Evolutionary conservation across 805 yeast species (phyloP).

Genomic region (Saccharomyces mikatae): DNA sequence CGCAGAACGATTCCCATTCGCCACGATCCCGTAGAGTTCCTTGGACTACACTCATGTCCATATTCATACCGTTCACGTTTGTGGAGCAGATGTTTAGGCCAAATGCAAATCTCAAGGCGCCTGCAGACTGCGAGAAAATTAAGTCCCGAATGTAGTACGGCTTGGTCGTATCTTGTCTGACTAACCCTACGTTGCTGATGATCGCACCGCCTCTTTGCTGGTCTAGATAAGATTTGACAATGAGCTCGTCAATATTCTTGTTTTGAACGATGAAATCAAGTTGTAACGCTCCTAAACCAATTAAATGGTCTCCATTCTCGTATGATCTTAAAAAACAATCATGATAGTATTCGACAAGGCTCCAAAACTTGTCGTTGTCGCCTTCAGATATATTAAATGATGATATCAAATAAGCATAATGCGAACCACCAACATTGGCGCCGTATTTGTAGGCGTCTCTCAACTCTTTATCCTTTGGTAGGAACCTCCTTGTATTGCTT

Average conservation of each 20-base stretch:
- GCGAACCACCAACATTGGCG: constrained; percentile 21
- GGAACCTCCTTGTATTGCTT: constrained; percentile 11
- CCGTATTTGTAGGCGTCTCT: constrained; percentile 18
- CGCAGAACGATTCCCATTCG: constrained; percentile 8
- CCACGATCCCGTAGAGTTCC: constrained; percentile 8
- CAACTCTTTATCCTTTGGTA: constrained; percentile 13
- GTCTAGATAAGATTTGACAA: constrained; percentile 11
- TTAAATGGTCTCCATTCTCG: constrained; percentile 11
- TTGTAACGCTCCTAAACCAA: constrained; percentile 20
- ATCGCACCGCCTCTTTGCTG: constrained; percentile 18
- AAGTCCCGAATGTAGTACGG: constrained; percentile 10
- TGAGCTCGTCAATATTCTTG: constrained; percentile 15
- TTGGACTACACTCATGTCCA: constrained; percentile 12
- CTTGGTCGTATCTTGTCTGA: constrained; percentile 2
- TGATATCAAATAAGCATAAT: constrained; percentile 18
- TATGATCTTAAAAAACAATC: constrained; percentile 7
- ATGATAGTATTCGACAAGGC: constrained; percentile 15
- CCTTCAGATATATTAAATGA: constrained; percentile 10
- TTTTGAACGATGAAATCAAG: constrained; percentile 9
- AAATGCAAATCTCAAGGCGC: constrained; percentile 17
- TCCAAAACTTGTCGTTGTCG: constrained; percentile 14
- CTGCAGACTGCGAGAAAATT: constrained; percentile 19
- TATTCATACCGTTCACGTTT: constrained; percentile 16
- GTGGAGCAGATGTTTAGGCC: constrained; percentile 17
- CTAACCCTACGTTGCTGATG: constrained; percentile 22